These are phyloP conservation scores for Herpotrichia juniperi DNA, from an alignment of 2,329 filamentous ascomycete genomes.

Conservation along the genomic window DNA sequence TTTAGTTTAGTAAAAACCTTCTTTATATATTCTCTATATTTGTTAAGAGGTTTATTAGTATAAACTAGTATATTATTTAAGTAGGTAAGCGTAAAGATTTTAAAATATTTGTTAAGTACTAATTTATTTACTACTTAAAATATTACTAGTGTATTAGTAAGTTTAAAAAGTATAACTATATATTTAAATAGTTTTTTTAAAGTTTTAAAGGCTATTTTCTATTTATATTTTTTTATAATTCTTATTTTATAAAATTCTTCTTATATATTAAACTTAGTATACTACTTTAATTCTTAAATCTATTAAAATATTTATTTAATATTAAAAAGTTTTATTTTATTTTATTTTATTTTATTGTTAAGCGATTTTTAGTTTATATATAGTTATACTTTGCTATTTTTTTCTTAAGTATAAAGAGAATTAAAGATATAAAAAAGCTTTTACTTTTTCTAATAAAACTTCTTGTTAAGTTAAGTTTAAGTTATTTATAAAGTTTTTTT, in stretches of 20 bases:
- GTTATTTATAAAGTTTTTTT: no score
- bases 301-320: not conserved
- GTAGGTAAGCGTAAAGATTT: not conserved
- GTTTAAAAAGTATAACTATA: conserved; percentile 1
- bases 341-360: not conserved
- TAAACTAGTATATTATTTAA: not conserved
- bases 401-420: not conserved
- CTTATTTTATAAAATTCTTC: not conserved
- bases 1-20: not conserved
- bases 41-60: not conserved
- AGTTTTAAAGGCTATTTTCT: conserved; percentile 5
- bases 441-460: no score
- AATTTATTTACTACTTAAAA: conserved; percentile 4
- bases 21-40: not conserved
- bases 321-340: not conserved
- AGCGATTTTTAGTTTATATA: not conserved
- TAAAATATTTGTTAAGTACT: not conserved
- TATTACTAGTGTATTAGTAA: not conserved
- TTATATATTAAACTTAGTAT: conserved; percentile 3
- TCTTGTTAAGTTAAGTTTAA: no score
- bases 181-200: conserved; percentile 1
- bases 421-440: no score
- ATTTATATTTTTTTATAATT: conserved; percentile 1
- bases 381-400: not conserved
- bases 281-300: not conserved